Percentiles rank a stretch among this genome's conserved stretches.
Evolutionary conservation across 2,329 filamentous ascomycete genomes (phyloP).

Genomic region (Fusarium staphyleae): DNA sequence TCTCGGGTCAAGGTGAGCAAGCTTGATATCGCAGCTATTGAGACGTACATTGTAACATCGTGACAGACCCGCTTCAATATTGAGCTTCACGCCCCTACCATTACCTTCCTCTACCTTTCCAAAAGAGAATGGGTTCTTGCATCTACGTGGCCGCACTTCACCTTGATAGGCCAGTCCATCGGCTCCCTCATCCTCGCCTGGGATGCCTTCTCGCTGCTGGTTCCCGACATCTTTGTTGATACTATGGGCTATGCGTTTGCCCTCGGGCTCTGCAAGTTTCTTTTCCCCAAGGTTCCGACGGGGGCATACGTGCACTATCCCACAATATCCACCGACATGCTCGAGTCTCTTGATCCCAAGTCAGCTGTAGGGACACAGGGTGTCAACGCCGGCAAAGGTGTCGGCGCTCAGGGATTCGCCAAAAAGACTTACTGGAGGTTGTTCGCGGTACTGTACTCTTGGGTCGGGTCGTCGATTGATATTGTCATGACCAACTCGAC

Average conservation of each 20-base stretch:
- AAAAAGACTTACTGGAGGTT: slow-evolving; percentile 88
- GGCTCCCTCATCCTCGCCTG: slow-evolving; percentile 88
- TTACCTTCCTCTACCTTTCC: slow-evolving; percentile 90
- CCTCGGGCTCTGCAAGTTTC: slow-evolving; percentile 78
- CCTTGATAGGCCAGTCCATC: slow-evolving; percentile 89
- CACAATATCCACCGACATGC: slow-evolving; percentile 98
- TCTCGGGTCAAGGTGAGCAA: slow-evolving; percentile 71
- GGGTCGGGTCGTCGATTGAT: slow-evolving; percentile 83
- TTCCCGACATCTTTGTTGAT: slow-evolving; percentile 93
- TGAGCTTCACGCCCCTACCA: slow-evolving; percentile 78
- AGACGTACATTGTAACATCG: slow-evolving; percentile 15
- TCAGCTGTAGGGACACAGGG: slow-evolving; percentile 68
- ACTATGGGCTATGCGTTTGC: slow-evolving; percentile 98
- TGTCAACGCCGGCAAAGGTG: slow-evolving; percentile 83
- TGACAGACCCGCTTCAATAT: slow-evolving; percentile 87
- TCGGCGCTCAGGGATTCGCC: slow-evolving; percentile 70
- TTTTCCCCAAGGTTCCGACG: slow-evolving; percentile 83
- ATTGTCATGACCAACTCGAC: slow-evolving; percentile 97
- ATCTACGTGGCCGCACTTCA: slow-evolving; percentile 90
- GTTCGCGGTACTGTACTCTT: slow-evolving; percentile 84
- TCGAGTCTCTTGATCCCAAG: slow-evolving; percentile 76
- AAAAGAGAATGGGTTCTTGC: slow-evolving; percentile 87
- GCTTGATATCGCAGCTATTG: slow-evolving; percentile 6
- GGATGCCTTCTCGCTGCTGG: slow-evolving; percentile 90
- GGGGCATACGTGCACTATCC: slow-evolving; percentile 97